Percentiles rank a stretch among this genome's conserved stretches.
These are phyloP conservation scores for Tuber aestivum DNA, from an alignment of 495 filamentous ascomycete genomes.

Conservation along the genomic window DNA sequence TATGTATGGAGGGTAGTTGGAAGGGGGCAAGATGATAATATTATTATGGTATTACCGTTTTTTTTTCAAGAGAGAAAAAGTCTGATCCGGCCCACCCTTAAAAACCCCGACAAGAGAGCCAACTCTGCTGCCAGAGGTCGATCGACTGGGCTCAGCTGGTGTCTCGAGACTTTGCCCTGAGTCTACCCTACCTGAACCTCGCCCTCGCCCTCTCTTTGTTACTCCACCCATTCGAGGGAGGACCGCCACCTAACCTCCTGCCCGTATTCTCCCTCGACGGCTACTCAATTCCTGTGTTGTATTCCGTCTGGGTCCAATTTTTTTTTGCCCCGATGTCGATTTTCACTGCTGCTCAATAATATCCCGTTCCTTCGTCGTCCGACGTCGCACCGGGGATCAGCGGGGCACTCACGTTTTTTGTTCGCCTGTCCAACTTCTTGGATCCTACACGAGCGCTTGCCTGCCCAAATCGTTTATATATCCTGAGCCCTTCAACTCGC, in stretches of 20 bases:
- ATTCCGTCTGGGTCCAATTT: conserved; percentile 12
- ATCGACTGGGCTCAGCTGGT: neutral
- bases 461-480: neutral
- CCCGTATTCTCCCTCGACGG: conserved; percentile 10
- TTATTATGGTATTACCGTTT: neutral
- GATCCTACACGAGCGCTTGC: neutral
- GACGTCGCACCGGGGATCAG: conserved; percentile 25
- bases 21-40: neutral
- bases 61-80: neutral
- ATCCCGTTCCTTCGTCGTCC: conserved; percentile 21
- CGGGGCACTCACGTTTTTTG: conserved; percentile 7
- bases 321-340: conserved; percentile 30
- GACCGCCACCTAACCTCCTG: conserved; percentile 12
- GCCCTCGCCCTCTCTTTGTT: neutral
- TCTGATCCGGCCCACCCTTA: neutral
- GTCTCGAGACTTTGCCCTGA: neutral
- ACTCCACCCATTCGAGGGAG: conserved; percentile 6
- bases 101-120: neutral
- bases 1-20: neutral
- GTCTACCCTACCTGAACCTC: neutral
- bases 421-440: neutral
- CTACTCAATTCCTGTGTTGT: neutral
- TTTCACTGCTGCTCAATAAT: conserved; percentile 20
- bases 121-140: neutral
- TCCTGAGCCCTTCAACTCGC: neutral